Conservation (phyloP, 202 grass and related monocot species). For the Saccharum hybrid region DNA sequence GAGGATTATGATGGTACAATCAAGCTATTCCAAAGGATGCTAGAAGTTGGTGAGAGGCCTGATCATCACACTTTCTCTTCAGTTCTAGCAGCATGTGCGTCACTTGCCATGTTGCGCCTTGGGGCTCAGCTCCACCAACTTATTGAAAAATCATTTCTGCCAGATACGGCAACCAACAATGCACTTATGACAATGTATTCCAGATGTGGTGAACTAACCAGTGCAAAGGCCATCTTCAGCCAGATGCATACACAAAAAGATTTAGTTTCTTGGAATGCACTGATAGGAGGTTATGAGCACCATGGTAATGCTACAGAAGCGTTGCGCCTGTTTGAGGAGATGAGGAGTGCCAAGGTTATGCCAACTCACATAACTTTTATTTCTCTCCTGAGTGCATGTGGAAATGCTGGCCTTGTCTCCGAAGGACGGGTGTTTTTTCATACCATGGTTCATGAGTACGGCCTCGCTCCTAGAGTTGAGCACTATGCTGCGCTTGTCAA, state of each 20-base stretch:
- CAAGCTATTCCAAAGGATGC: constrained; percentile 64
- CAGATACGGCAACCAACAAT: constrained; percentile 66
- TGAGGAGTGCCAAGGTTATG: constrained; percentile 50
- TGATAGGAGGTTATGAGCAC: constrained; percentile 69
- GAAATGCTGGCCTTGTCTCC: constrained; percentile 63
- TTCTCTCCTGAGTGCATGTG: constrained; percentile 73
- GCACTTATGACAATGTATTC: constrained; percentile 85
- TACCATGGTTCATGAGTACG: constrained; percentile 67
- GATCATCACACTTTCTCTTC: constrained; percentile 73
- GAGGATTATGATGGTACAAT: constrained; percentile 55
- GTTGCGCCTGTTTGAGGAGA: constrained; percentile 62
- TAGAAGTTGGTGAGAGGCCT: constrained; percentile 53
- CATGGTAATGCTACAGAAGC: constrained; percentile 65
- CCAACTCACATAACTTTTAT: constrained; percentile 77
- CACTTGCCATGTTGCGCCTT: constrained; percentile 59
- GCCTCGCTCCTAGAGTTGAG: constrained; percentile 56
- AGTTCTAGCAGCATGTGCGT: constrained; percentile 67
- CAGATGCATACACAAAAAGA: constrained; percentile 53
- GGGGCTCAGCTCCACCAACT: constrained; percentile 76
- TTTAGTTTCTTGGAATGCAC: constrained; percentile 68
- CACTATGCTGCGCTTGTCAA: constrained; percentile 84
- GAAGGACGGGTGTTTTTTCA: constrained; percentile 67
- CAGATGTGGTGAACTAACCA: constrained; percentile 59
- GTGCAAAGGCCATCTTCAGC: constrained; percentile 62
- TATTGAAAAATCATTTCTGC: constrained; percentile 62